phyloP scores from a whole-genome alignment of 305 asterid species.

The Fraxinus paxiana region DNA sequence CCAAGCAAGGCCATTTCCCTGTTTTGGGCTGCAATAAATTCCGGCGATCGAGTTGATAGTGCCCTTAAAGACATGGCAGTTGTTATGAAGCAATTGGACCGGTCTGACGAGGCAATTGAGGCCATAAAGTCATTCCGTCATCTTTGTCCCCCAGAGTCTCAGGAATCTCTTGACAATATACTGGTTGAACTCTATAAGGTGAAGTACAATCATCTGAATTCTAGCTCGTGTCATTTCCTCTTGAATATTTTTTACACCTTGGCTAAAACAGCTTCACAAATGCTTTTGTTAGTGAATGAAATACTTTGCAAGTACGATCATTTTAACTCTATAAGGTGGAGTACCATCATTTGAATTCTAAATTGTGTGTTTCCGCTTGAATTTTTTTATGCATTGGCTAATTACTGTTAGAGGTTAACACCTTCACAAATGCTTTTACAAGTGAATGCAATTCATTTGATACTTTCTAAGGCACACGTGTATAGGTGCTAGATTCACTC shows the following conservation, averaged over 20 bases:
- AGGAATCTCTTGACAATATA: conserved; percentile 78
- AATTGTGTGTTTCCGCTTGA: background rate
- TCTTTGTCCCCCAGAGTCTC: conserved; percentile 77
- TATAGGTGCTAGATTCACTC: background rate
- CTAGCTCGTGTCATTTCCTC: background rate
- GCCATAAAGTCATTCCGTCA: conserved; percentile 92
- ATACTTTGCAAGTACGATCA: background rate
- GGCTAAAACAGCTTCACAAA: background rate
- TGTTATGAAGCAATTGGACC: conserved; percentile 78
- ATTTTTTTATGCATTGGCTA: background rate
- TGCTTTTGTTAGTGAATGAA: background rate
- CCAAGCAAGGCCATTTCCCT: conserved; percentile 75
- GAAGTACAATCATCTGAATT: background rate
- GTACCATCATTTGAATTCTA: background rate
- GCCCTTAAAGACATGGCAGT: conserved; percentile 96
- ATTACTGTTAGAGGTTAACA: background rate
- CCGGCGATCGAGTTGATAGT: conserved; percentile 88
- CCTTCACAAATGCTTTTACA: background rate
- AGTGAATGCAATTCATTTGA: background rate
- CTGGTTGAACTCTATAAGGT: conserved; percentile 81
- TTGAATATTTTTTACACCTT: background rate
- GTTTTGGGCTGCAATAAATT: conserved; percentile 89
- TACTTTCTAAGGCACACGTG: background rate
- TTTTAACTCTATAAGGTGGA: conserved; percentile 66
- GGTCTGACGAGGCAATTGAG: conserved; percentile 86